phyloP scores from a whole-genome alignment of 2,329 filamentous ascomycete genomes.

The Colletotrichum gigasporum region DNA sequence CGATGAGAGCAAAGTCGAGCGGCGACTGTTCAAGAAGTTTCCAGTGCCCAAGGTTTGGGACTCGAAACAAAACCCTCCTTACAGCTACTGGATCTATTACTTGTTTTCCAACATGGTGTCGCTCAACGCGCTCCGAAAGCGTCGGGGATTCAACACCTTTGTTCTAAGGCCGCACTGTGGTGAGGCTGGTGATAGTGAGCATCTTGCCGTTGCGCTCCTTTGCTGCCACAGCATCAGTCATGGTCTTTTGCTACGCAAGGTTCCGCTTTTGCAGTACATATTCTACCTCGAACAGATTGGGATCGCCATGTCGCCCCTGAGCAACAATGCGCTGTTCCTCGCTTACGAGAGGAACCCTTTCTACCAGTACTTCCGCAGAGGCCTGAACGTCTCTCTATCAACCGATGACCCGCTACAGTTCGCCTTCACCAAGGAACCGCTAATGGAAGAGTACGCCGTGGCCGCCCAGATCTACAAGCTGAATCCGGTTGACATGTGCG shows the following conservation, averaged over 20 bases:
- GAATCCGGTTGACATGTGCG: slow-evolving; percentile 97
- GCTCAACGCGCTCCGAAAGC: slow-evolving; percentile 89
- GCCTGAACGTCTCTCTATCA: slow-evolving; percentile 93
- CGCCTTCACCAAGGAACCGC: slow-evolving; percentile 95
- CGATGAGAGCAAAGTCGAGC: slow-evolving; percentile 96
- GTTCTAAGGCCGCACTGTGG: slow-evolving; percentile 93
- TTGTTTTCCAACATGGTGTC: slow-evolving; percentile 94
- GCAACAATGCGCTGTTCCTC: slow-evolving; percentile 96
- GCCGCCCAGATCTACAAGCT: slow-evolving; percentile 99
- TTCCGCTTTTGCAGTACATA: slow-evolving; percentile 93
- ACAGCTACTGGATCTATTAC: slow-evolving; percentile 99
- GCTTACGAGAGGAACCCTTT: slow-evolving; percentile 98
- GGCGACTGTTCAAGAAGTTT: slow-evolving; percentile 94
- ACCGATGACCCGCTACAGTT: slow-evolving; percentile 98
- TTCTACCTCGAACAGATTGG: slow-evolving; percentile 99
- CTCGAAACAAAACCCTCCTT: slow-evolving; percentile 94
- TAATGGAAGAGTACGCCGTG: slow-evolving; percentile 98
- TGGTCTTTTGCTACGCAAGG: slow-evolving; percentile 90
- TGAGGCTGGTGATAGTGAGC: slow-evolving; percentile 96
- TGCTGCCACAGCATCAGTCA: slow-evolving; percentile 98
- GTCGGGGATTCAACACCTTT: slow-evolving; percentile 95
- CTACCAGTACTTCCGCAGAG: slow-evolving; percentile 92
- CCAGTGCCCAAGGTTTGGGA: slow-evolving; percentile 90
- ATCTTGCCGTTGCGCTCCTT: slow-evolving; percentile 88
- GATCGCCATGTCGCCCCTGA: slow-evolving; percentile 98